These are phyloP conservation scores for Sporothrix euskadiensis DNA, from an alignment of 2,329 filamentous ascomycete species.

Conservation along the genomic window DNA sequence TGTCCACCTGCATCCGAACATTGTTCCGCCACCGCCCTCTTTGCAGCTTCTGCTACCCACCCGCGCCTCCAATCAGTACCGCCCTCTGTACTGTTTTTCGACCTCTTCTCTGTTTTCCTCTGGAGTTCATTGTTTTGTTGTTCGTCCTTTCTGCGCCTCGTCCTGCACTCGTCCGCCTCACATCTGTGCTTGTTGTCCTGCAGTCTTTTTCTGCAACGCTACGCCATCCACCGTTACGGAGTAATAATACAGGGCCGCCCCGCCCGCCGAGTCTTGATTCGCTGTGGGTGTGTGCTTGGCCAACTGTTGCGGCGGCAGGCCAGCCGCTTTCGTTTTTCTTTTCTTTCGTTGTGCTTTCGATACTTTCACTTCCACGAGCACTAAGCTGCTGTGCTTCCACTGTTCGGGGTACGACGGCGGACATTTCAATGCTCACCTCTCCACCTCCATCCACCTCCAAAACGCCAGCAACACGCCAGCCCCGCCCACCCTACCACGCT, in stretches of 20 bases:
- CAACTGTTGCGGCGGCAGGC: background rate
- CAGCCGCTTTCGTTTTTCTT: background rate
- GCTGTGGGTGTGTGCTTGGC: constrained; percentile 3
- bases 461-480: background rate
- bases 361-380: background rate
- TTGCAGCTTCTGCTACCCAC: background rate
- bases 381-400: background rate
- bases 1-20: constrained; percentile 21
- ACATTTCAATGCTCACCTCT: constrained; percentile 6
- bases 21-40: background rate
- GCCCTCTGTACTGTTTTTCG: background rate
- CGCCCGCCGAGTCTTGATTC: constrained; percentile 13
- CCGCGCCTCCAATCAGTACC: constrained; percentile 22
- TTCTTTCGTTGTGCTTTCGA: background rate
- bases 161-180: constrained; percentile 4
- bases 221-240: constrained; percentile 16
- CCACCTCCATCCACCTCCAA: background rate
- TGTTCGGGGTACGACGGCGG: background rate
- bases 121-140: background rate
- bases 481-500: background rate
- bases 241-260: constrained; percentile 18
- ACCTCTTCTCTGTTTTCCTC: background rate
- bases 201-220: constrained; percentile 25
- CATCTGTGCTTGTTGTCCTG: constrained; percentile 24
- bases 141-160: background rate